Evolutionary conservation across 2,329 filamentous ascomycete species (phyloP), one percentile per base, ranked within the genome.

Genomic region (Grosmannia clavigera): DNA sequence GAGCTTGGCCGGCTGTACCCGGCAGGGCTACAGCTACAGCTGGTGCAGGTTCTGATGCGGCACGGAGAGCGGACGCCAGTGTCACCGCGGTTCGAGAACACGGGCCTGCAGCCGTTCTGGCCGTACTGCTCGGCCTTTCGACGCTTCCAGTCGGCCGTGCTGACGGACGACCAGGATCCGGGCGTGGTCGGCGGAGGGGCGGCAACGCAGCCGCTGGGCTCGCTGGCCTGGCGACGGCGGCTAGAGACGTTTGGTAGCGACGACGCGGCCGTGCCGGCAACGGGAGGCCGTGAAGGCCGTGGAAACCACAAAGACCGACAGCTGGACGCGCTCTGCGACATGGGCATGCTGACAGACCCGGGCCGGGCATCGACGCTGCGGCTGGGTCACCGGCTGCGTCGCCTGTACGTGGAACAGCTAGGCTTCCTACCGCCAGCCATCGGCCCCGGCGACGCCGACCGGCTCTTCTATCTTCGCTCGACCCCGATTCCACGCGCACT

Each of bases 1-100:
- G 92, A 97, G 79, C 82, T 97, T 57, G 78, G 81, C 52, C 77
- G 78, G 68, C 84, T 97, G 61, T 99, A 96, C 75, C 94, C 94
- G 1, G 74, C 84, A 60, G 78, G 81, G 53, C 79, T 99, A 61
- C 81, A 92, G 70, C 83, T 99, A 43, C 88, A 94, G 70, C 83
- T 94, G 62, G 94, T 97, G 57, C 94, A 99, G 75, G 80, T 97
- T 67, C 81, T 91, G 64, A 81, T 91, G 68, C 85, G 88, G 61
- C 88, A 92, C 73, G 88, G 88, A 74, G 83, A 86, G 76, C 86
- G 92, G 61, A 92, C 87, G 9, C 92, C 92, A 33, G 88, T 97
- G 33, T 88, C 84, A 61, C 81, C 88, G n/a, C 87, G 94, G 48
- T 96, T 99, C 71, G 82, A 88, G 69, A 94, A 92, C 74, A 81